phyloP scores from a whole-genome alignment of 805 yeast species.

The Candida caryicola region DNA sequence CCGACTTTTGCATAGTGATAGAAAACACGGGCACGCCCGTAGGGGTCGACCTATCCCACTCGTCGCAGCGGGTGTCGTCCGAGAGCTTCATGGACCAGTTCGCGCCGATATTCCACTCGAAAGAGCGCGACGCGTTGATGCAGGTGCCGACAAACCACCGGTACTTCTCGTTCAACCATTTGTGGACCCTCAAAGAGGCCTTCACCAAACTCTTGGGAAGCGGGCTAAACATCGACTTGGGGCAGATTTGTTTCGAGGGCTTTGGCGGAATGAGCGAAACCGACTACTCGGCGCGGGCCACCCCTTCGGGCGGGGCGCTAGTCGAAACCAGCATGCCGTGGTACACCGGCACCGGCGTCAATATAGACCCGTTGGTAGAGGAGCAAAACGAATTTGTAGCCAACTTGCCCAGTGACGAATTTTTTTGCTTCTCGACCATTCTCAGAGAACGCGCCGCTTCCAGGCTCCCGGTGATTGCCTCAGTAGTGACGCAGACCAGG shows the following conservation, averaged over 20 bases:
- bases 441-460: constrained; percentile 1
- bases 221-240: constrained; percentile 39
- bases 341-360: constrained; percentile 1
- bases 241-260: constrained; percentile 6
- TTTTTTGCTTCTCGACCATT: constrained; percentile 8
- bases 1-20: constrained; percentile 46
- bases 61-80: constrained; percentile 25
- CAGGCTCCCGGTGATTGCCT: constrained; percentile 7
- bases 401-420: constrained; percentile 1
- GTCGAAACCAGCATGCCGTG: background rate
- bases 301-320: background rate
- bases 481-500: constrained; percentile 7
- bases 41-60: constrained; percentile 40
- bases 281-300: background rate
- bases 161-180: constrained; percentile 46
- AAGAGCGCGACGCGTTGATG: constrained; percentile 1
- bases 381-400: constrained; percentile 5
- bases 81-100: constrained; percentile 34
- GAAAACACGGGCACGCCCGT: constrained; percentile 22
- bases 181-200: constrained; percentile 82
- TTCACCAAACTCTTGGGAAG: constrained; percentile 64
- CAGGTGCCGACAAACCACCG: constrained; percentile 27
- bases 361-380: constrained; percentile 1
- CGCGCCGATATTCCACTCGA: constrained; percentile 4
- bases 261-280: background rate